phyloP scores from a whole-genome alignment of 2,329 filamentous ascomycete species.

The Apiospora marii region DNA sequence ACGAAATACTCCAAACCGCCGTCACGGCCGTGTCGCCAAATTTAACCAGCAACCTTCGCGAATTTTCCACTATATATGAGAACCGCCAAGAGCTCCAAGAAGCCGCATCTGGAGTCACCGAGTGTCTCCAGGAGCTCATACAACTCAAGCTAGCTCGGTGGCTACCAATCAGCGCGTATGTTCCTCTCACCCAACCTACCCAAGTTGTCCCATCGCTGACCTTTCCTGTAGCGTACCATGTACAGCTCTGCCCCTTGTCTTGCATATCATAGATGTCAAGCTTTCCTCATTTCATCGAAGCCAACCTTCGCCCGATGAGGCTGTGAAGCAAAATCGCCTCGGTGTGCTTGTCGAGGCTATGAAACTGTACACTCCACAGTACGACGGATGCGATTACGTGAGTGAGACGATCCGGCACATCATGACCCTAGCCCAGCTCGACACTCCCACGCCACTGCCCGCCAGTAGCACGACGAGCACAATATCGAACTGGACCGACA shows the following conservation, averaged over 20 bases:
- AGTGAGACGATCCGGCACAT: constrained; percentile 53
- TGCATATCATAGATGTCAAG: constrained; percentile 49
- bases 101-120: constrained; percentile 52
- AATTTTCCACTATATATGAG: constrained; percentile 48
- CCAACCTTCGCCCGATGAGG: constrained; percentile 32
- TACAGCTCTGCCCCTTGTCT: constrained; percentile 46
- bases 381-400: constrained; percentile 55
- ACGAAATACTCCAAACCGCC: constrained; percentile 54
- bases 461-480: constrained; percentile 36
- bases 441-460: constrained; percentile 35
- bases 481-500: constrained; percentile 52
- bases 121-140: constrained; percentile 56
- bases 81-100: constrained; percentile 53
- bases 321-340: constrained; percentile 52
- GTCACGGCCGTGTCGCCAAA: constrained; percentile 47
- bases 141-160: constrained; percentile 53
- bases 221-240: constrained; percentile 40
- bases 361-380: constrained; percentile 54
- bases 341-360: constrained; percentile 55
- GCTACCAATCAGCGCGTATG: constrained; percentile 57
- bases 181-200: constrained; percentile 22
- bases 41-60: constrained; percentile 41
- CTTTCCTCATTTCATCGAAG: constrained; percentile 40
- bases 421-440: constrained; percentile 50
- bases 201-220: constrained; percentile 18